Base-by-base conservation (phyloP, 768 basidiomycete species). In the Lactifluus subvellereus region DNA sequence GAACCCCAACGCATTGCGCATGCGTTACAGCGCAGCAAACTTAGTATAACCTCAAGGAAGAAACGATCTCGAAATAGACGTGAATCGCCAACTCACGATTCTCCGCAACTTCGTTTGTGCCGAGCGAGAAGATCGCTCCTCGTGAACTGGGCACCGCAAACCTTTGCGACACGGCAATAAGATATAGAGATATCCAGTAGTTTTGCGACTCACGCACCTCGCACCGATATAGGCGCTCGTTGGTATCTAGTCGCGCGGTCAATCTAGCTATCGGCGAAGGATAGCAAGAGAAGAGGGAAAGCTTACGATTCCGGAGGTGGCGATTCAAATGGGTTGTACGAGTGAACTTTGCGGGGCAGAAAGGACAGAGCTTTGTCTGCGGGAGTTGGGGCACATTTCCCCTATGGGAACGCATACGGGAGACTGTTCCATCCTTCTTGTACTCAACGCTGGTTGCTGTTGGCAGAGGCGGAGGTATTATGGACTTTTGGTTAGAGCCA, bases 291-390 rank as follows among this genome's bases (percentile, higher is more conserved):
- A 43, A 38, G 56, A 40, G 7, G 30, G 35, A 35, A 27, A 11
- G 77, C 86, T 58, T 71, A 88, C 87, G 87, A 66, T 86, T 87
- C 50, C 86, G 83, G 59, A 88, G 70, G 69, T 89, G 87, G 16
- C 87, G 80, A 72, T 88, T 87, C 53, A 89, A 77, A 72, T 89
- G 87, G 0, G 87, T 88, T 0, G 84, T 87, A 42, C 87, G 78
- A 4, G 87, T 88, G 70, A 88, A 89, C 69, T 85, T 87, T 3
- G 87, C 86, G 1, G 85, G 85, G 67, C 87, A 89, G 38, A 84
- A 74, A 11, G 82, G 79, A 68, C 87, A 89, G 52, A 81, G 77
- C 70, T 88, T 87, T 18, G 82, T 87, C 73, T 89, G 86, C 1
- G 87, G 87, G n/a, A 88, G 77, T 40, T 80, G 78, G 32, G 87